These are phyloP conservation scores for Oehlia diaphana DNA, from an alignment of 192 early-diverging fungal genomes.

Conservation along the genomic window DNA sequence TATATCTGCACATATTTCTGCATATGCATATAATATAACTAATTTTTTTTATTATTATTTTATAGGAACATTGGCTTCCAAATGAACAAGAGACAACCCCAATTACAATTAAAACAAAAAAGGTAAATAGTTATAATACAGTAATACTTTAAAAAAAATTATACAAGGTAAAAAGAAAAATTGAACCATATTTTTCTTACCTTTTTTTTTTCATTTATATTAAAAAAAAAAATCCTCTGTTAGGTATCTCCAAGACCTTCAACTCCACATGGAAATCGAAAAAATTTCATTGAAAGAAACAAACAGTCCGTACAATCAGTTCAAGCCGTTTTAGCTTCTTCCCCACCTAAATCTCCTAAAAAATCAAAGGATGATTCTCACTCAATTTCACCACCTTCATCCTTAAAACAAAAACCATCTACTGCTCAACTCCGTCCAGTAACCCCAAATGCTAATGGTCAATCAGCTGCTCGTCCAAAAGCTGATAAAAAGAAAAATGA, in stretches of 20 bases:
- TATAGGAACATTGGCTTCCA: neutral
- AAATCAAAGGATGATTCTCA: constrained; percentile 1
- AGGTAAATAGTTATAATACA: neutral
- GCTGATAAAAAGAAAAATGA: neutral
- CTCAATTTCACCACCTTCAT: neutral
- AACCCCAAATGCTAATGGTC: neutral
- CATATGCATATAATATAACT: neutral
- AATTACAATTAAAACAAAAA: neutral
- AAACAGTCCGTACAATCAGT: neutral
- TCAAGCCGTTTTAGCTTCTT: neutral
- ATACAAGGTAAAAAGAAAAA: neutral
- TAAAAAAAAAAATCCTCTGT: no score
- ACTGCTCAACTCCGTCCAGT: neutral
- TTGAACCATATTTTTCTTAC: neutral
- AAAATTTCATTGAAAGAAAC: constrained; percentile 3
- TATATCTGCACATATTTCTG: neutral
- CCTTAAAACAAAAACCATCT: neutral
- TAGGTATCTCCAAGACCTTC: neutral
- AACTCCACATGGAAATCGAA: constrained; percentile 4
- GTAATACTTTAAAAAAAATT: no score
- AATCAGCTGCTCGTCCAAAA: neutral
- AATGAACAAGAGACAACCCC: neutral
- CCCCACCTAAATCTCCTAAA: neutral
- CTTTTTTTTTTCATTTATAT: no score
- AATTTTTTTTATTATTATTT: neutral